Base-by-base conservation (phyloP, 2,329 filamentous ascomycete species). In the Xenosphaeropsis pyriputrescens region DNA sequence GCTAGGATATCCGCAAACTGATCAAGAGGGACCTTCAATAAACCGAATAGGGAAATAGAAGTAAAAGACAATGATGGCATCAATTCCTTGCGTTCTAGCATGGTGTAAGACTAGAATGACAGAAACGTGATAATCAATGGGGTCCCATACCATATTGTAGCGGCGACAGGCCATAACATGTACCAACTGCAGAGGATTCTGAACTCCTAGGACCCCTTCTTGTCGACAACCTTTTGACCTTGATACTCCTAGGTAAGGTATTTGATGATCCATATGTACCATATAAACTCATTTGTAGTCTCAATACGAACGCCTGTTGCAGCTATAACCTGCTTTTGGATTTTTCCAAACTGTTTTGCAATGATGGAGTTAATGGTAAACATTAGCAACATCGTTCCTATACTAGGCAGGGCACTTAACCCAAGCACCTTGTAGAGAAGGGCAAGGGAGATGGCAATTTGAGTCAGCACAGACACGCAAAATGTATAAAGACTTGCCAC, bases 251-350 rank as follows among this genome's bases (percentile, higher is more conserved):
- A 98, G 0, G 91, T 89, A 56, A 98, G 98, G 59, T 89, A 98
- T 56, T 98, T 98, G 72, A 98, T 96, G 56, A 98, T 95, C 37
- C 91, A 78, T 47, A 98, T 96, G 51, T 96, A 98, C 54, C 93
- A 88, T 18, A 98, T 66, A 6, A 96, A 83, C 59, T 98, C 91
- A 56, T 98, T 98, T 5, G 91, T 98, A 4, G 86, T 81, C 54
- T 95, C 85, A 45, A 98, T 96, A 38, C 91, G 79, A 53, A 91
- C 91, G 60, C 98, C 91, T 3, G 91, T 98, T 15, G 86, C 86
- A 37, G 82, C 75, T 63, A 96, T 77, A 51, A 98, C 96, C 47
- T 76, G 74, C 62, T 93, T 93, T 55, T 94, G 91, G 2, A 85
- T 85, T 37, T 70, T 72, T 47, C 79, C 79, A 61, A 98, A 98